phyloP scores from a whole-genome alignment of 768 basidiomycete species.

The Pisolithus microcarpus region DNA sequence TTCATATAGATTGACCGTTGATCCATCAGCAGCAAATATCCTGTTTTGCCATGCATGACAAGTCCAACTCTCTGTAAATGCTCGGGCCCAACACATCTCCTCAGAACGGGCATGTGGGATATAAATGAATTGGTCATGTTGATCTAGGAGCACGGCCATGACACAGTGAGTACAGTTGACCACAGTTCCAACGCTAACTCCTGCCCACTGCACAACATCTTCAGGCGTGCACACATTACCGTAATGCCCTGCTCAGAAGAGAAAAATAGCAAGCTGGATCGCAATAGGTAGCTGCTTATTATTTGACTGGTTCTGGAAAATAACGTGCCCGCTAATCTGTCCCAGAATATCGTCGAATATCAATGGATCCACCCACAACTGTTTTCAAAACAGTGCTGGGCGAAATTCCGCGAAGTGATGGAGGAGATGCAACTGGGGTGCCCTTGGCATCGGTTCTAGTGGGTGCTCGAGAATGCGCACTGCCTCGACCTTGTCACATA shows the following conservation, averaged over 20 bases:
- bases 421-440: neutral
- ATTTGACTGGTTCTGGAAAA: neutral
- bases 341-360: neutral
- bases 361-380: neutral
- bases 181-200: neutral
- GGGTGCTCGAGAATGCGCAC: neutral
- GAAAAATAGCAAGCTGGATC: neutral
- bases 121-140: neutral
- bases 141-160: neutral
- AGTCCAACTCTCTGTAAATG: neutral
- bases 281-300: neutral
- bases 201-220: neutral
- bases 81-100: neutral
- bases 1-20: neutral
- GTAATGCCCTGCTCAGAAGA: neutral
- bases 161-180: neutral
- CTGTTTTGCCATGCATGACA: neutral
- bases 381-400: neutral
- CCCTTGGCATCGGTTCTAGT: neutral
- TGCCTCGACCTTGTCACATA: neutral
- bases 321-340: neutral
- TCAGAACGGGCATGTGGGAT: neutral
- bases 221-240: neutral
- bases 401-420: neutral
- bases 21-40: conserved; percentile 3